A percentile compares a stretch with the other conserved stretches of the same genome.
Evolutionary conservation across 2,329 filamentous ascomycete species (phyloP).

Genomic region (Ascochyta rabiei): DNA sequence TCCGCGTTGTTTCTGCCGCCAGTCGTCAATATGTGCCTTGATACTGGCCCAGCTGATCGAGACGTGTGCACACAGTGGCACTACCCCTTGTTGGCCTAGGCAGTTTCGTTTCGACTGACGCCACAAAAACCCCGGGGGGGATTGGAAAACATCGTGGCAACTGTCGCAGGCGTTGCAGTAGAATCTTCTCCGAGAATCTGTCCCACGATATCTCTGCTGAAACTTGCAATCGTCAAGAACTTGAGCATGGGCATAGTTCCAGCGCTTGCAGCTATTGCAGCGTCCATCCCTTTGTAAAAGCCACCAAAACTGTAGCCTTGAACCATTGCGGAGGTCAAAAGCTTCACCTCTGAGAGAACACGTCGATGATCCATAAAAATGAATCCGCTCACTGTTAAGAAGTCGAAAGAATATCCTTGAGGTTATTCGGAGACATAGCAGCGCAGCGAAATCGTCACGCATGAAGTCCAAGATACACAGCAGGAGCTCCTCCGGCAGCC

Average conservation of each 20-base stretch:
- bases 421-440: conserved; percentile 20
- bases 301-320: conserved; percentile 14
- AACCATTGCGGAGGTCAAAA: conserved; percentile 2
- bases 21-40: conserved; percentile 22
- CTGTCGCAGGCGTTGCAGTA: conserved; percentile 19
- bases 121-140: conserved; percentile 7
- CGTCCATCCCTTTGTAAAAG: conserved; percentile 21
- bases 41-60: conserved; percentile 27
- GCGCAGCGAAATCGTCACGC: conserved; percentile 17
- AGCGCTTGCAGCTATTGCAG: conserved; percentile 21
- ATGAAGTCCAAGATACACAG: conserved; percentile 23
- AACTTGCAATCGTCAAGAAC: conserved; percentile 13
- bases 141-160: conserved; percentile 18
- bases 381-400: conserved; percentile 5
- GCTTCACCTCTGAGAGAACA: background rate
- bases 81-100: conserved; percentile 23
- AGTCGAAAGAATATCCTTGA: conserved; percentile 21
- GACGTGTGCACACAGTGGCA: conserved; percentile 25
- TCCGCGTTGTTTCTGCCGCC: conserved; percentile 17
- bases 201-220: background rate
- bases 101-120: conserved; percentile 13
- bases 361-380: background rate
- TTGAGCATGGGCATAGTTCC: conserved; percentile 16
- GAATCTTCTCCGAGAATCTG: background rate
- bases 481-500: conserved; percentile 25